Percentiles rank a stretch among this genome's conserved stretches.
Conservation (phyloP, 2,329 filamentous ascomycete species). For the Venturiaceae sp. region DNA sequence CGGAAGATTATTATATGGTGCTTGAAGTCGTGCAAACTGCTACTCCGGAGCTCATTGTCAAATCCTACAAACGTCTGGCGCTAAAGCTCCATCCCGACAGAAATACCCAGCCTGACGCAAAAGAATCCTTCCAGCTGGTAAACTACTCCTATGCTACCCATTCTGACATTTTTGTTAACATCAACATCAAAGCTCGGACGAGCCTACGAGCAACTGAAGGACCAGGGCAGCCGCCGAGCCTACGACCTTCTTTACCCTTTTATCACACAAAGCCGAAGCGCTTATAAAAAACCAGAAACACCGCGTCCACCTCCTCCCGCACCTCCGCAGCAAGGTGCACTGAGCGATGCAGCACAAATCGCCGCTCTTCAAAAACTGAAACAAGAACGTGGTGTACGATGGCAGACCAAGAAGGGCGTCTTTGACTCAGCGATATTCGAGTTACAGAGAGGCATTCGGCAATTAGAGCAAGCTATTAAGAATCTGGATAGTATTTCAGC, state of each 20-base stretch:
- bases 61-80: slow-evolving; percentile 25
- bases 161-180: neutral
- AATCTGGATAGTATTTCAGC: slow-evolving; percentile 14
- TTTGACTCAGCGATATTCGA: slow-evolving; percentile 13
- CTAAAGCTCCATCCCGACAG: slow-evolving; percentile 25
- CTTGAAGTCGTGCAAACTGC: slow-evolving; percentile 21
- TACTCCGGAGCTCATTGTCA: slow-evolving; percentile 16
- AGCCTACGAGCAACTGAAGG: slow-evolving; percentile 27
- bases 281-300: slow-evolving; percentile 4
- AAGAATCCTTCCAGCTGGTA: slow-evolving; percentile 25
- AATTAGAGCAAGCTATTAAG: slow-evolving; percentile 16
- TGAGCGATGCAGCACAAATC: slow-evolving; percentile 17
- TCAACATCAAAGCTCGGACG: slow-evolving; percentile 16
- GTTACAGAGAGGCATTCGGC: slow-evolving; percentile 12
- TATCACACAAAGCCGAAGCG: slow-evolving; percentile 11
- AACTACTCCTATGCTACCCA: slow-evolving; percentile 10
- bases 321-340: slow-evolving; percentile 10
- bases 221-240: slow-evolving; percentile 18
- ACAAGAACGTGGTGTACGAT: slow-evolving; percentile 16
- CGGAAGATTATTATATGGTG: slow-evolving; percentile 24
- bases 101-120: slow-evolving; percentile 20
- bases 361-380: slow-evolving; percentile 17
- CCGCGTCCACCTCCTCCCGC: neutral
- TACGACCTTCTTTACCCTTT: slow-evolving; percentile 25
- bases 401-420: slow-evolving; percentile 13